Evolutionary conservation across 352 stramenopile species (phyloP).

Genomic region (Phytophthora citricola): DNA sequence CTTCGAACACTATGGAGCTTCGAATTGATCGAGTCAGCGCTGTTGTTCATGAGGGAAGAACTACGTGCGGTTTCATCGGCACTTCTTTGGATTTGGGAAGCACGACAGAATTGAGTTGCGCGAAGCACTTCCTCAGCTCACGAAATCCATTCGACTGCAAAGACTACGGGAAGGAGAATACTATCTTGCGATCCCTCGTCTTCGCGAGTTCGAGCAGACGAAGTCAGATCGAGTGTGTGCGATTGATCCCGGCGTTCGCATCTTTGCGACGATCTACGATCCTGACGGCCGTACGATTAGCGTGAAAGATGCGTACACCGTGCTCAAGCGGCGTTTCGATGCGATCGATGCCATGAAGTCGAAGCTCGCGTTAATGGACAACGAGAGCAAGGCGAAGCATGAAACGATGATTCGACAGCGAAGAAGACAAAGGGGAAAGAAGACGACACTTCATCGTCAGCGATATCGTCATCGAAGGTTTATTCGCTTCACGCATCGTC

Average conservation of each 20-base stretch:
- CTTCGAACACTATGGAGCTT: slow-evolving; percentile 15
- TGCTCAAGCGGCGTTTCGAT: slow-evolving; percentile 7
- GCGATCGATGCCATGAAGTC: slow-evolving; percentile 5
- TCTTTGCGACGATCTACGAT: slow-evolving; percentile 20
- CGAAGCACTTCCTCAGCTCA: slow-evolving; percentile 6
- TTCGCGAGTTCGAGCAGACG: slow-evolving; percentile 7
- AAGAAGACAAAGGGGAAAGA: not conserved
- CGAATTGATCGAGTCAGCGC: too few relatives aligned
- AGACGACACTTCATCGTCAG: slow-evolving; percentile 1
- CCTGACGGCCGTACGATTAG: slow-evolving; percentile 12
- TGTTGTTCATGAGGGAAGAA: too few relatives aligned
- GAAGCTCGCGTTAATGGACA: not conserved
- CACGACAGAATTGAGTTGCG: slow-evolving; percentile 18
- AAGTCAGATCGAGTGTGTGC: slow-evolving; percentile 11
- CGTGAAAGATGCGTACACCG: slow-evolving; percentile 2
- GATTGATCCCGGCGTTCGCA: slow-evolving; percentile 2
- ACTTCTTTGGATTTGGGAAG: slow-evolving; percentile 19
- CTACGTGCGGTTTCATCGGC: slow-evolving; percentile 3
- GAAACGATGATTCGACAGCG: not conserved
- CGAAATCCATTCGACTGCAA: slow-evolving; percentile 20
- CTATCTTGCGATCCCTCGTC: slow-evolving; percentile 18
- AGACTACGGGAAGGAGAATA: slow-evolving; percentile 19
- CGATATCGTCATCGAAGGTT: slow-evolving; percentile 12
- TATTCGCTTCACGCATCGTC: slow-evolving; percentile 4
- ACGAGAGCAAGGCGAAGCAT: slow-evolving; percentile 2